Conservation (phyloP, 345 rosid species). For the Salix exigua region DNA sequence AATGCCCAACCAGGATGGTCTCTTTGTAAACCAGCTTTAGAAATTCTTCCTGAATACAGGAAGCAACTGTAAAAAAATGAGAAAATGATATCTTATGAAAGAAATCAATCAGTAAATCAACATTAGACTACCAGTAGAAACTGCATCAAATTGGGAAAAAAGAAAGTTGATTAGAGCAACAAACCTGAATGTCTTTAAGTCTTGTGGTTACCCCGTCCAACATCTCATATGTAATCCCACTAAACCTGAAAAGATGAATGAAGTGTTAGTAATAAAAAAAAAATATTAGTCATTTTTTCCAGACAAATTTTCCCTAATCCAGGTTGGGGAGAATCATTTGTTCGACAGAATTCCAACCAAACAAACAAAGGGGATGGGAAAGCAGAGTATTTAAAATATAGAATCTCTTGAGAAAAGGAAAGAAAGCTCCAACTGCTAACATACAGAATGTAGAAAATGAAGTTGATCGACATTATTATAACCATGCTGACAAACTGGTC, state of each 20-base stretch:
- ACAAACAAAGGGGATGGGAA: neutral
- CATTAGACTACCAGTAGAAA: neutral
- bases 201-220: conserved; percentile 71
- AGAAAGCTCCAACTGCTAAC: too few species aligned
- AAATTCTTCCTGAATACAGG: conserved; percentile 67
- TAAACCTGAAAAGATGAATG: conserved; percentile 52
- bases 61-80: conserved; percentile 26
- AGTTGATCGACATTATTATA: neutral
- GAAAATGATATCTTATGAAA: conserved; percentile 4
- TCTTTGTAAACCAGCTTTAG: conserved; percentile 72
- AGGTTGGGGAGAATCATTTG: neutral
- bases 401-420: neutral
- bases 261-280: neutral
- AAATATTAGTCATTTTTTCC: neutral
- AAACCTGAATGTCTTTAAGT: conserved; percentile 84
- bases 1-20: conserved; percentile 89
- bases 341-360: too few species aligned
- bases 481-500: neutral
- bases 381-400: neutral
- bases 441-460: neutral
- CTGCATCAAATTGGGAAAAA: neutral
- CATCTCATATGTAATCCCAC: conserved; percentile 86
- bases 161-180: neutral
- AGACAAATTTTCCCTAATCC: neutral
- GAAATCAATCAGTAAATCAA: neutral